Evolutionary conservation across 177 flowering plant genomes (phyloP).

Genomic region (Telopea speciosissima): DNA sequence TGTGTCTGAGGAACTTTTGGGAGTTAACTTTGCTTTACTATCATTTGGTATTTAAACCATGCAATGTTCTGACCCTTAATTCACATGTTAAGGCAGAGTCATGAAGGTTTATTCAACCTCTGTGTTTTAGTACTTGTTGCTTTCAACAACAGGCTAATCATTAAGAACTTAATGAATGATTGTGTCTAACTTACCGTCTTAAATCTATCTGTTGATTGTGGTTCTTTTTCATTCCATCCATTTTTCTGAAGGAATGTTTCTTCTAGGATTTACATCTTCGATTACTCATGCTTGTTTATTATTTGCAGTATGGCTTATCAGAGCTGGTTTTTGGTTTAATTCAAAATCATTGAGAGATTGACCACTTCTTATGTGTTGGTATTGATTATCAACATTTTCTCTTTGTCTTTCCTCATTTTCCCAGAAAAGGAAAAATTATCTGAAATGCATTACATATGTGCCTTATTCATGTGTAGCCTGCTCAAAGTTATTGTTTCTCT

Average conservation of each 20-base stretch:
- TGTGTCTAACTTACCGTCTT: background rate
- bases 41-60: background rate
- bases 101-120: slow-evolving; percentile 92
- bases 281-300: slow-evolving; percentile 8
- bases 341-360: no score
- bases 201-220: background rate
- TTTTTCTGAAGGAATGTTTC: background rate
- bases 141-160: slow-evolving; percentile 88
- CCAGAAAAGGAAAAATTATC: no score
- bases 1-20: background rate
- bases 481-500: background rate
- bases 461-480: no score
- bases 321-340: slow-evolving; percentile 86
- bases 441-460: background rate
- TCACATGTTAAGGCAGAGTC: slow-evolving; percentile 56
- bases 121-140: slow-evolving; percentile 93
- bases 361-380: slow-evolving; percentile 98
- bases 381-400: slow-evolving; percentile 13
- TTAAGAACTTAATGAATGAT: slow-evolving; percentile 93
- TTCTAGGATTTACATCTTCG: background rate
- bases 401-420: no score
- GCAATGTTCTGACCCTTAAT: slow-evolving; percentile 7
- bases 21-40: background rate
- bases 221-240: background rate
- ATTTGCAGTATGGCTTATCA: slow-evolving; percentile 80